Base-by-base conservation (phyloP, 805 yeast genomes). In the Candida boleticola region DNA sequence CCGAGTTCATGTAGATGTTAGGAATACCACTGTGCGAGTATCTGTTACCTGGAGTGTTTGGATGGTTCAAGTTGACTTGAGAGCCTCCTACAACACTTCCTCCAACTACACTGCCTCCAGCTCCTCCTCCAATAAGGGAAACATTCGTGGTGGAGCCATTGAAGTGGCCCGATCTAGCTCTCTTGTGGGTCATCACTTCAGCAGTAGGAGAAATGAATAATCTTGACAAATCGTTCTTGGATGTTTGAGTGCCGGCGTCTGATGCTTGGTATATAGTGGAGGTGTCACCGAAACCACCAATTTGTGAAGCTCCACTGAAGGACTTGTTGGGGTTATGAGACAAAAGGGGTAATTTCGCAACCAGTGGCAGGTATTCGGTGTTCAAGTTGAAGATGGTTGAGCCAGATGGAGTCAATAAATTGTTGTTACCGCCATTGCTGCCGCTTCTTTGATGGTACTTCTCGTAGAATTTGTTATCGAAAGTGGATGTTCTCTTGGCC, bases 121-220 rank as follows among this genome's bases (percentile, higher is more conserved):
- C 46, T 7, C 27, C 11, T 46, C 41, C 40, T 42, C 38, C 29
- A 4, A 17, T 26, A 9, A 35, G 11, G 7, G 38, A 35, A 6
- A 35, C 36, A 31, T 48, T 49, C 37, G 48, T 40, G 18, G 42
- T 31, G 46, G 57, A 37, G 40, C 55, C 44, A 11, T 23, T 23
- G 21, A 38, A 29, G 36, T 53, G 56, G 35, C 54, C 44, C 3
- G 69, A 57, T 36, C 55, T 54, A 25, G 53, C 58, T 33, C 68
- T 61, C 51, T 64, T 69, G 51, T 73, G 75, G 42, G 69, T 68
- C 77, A 82, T 76, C 14, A 82, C 83, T 53, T 85, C 89, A 14
- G 82, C 82, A 1, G 95, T 87, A 26, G 95, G 95, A 2, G 93
- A 85, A 40, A 85, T 77, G 60, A 83, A 87, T 76, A 83, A 71